Base-by-base conservation (phyloP, 2,329 filamentous ascomycete species). In the Zymoseptoria ardabiliae region DNA sequence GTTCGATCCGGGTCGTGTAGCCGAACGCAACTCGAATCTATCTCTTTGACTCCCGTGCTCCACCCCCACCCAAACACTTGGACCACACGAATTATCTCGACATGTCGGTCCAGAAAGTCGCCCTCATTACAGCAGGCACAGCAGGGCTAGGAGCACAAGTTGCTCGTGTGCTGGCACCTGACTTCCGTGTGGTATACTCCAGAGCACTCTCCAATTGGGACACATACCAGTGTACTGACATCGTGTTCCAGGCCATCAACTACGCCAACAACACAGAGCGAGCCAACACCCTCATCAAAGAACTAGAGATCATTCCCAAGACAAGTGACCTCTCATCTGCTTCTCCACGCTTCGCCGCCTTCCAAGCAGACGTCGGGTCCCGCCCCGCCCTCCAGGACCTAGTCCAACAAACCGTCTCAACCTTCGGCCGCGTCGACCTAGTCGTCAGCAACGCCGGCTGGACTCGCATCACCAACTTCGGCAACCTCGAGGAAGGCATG, bases 61-160 rank as follows among this genome's bases (percentile, higher is more conserved):
- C 3, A 7, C 17, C 35, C 35, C 6, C 35, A 41, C 2, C 35
- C 35, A 45, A 28, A 28, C 25, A 28, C 25, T 28, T 45, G 13
- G 17, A 45, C 35, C 35, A 13, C 17, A n/a, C 17, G 17, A n/a
- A 7, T 45, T 13, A 45, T 6, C 35, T n/a, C 35, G 35, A 45
- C 35, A 45, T 45, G 35, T 45, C 35, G 13, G 22, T 53, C n/a
- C 75, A 75, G 58, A 78, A 77, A 67, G 77, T 78, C 45, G 76
- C 72, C n/a, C 70, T 79, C 48, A 77, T 80, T 54, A 79, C 78
- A 2, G 78, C 77, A 25, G 77, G 77, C 57, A 77, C 77, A n/a
- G 78, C 78, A 11, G 77, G 77, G 11, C 66, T 80, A 2, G 78
- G 78, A n/a, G 77, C 77, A 17, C 75, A 77, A 61, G 75, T 79